Evolutionary conservation across 345 rosid species (phyloP).

Genomic region (Mangifera indica): DNA sequence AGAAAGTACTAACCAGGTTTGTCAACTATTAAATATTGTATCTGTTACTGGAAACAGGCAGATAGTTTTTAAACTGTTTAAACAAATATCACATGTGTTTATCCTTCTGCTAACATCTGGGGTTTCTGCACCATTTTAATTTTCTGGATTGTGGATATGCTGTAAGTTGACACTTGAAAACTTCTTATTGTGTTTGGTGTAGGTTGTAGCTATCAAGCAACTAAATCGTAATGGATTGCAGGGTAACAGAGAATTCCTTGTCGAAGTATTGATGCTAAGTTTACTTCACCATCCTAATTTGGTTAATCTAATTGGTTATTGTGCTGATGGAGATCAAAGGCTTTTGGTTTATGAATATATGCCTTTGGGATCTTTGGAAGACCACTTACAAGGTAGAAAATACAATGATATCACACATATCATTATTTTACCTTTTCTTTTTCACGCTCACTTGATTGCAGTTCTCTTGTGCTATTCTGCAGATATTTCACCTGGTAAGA

Average conservation of each 20-base stretch:
- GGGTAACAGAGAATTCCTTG: slow-evolving; percentile 87
- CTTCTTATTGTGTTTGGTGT: slow-evolving; percentile 20
- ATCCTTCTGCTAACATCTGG: background rate
- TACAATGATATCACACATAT: background rate
- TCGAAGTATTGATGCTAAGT: slow-evolving; percentile 85
- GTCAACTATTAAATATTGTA: background rate
- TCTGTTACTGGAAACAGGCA: background rate
- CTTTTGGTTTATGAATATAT: slow-evolving; percentile 87
- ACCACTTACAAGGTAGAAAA: slow-evolving; percentile 71
- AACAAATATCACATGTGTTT: background rate
- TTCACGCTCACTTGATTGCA: background rate
- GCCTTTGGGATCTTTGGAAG: slow-evolving; percentile 85
- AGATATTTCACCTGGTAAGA: slow-evolving; percentile 66
- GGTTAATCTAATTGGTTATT: slow-evolving; percentile 79
- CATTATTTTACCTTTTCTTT: background rate
- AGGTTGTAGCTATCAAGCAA: slow-evolving; percentile 92
- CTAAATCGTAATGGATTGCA: slow-evolving; percentile 88
- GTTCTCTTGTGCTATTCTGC: slow-evolving; percentile 16
- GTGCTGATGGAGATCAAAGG: slow-evolving; percentile 96
- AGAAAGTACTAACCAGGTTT: slow-evolving; percentile 63
- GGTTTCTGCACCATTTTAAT: background rate
- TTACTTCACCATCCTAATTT: slow-evolving; percentile 88
- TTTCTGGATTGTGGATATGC: background rate
- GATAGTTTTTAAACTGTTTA: background rate
- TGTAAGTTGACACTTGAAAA: background rate